These are phyloP conservation scores for Mucuna pruriens DNA, from an alignment of 306 rosid genomes.

Conservation along the genomic window DNA sequence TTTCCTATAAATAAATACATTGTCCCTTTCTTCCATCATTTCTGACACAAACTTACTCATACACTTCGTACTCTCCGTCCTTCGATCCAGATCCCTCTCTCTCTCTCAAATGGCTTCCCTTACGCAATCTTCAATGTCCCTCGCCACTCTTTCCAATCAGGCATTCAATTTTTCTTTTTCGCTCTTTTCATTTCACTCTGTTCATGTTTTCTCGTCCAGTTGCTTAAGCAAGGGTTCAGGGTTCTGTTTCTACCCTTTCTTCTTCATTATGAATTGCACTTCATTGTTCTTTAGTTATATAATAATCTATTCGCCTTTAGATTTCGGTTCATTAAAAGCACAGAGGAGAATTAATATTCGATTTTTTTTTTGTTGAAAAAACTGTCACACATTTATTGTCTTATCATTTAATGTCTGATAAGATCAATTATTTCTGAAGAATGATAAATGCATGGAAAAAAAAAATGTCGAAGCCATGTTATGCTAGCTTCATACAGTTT, in stretches of 20 bases:
- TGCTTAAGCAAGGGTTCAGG: neutral
- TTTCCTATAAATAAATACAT: neutral
- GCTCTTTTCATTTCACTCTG: neutral
- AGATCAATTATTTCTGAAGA: no score
- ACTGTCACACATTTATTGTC: no score
- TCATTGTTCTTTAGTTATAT: neutral
- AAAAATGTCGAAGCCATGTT: neutral
- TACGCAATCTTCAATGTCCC: slow-evolving; percentile 48
- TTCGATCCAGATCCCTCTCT: slow-evolving; percentile 39
- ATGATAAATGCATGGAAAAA: no score
- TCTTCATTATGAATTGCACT: neutral
- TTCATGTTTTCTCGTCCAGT: neutral
- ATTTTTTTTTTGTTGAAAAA: no score
- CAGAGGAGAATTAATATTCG: no score
- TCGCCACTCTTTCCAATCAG: slow-evolving; percentile 41
- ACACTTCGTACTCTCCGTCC: slow-evolving; percentile 58
- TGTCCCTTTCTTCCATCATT: neutral
- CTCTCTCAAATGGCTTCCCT: slow-evolving; percentile 52
- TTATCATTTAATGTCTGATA: no score
- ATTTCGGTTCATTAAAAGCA: no score
- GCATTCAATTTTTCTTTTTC: neutral
- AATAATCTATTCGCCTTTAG: neutral
- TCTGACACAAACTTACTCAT: neutral
- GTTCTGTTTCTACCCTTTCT: neutral
- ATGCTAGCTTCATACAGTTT: neutral